These are phyloP conservation scores for Teunomyces atbi DNA, from an alignment of 805 yeast species.

Conservation along the genomic window DNA sequence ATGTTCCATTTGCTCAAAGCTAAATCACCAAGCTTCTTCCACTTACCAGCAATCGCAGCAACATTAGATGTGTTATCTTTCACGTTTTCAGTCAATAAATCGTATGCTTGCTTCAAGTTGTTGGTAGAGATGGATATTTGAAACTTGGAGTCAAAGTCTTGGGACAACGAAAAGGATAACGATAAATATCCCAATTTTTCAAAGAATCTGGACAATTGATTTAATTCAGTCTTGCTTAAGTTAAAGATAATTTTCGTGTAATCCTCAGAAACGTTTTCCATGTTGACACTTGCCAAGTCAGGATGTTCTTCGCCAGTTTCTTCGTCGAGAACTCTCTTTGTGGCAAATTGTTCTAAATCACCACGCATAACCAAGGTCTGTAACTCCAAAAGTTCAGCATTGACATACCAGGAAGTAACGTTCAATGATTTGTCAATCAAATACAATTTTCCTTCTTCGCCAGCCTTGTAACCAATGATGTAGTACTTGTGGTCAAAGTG, in stretches of 20 bases:
- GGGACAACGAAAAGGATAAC: slow-evolving; percentile 78
- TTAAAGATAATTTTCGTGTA: slow-evolving; percentile 51
- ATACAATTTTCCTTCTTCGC: slow-evolving; percentile 82
- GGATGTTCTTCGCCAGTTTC: slow-evolving; percentile 40
- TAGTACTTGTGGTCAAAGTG: slow-evolving; percentile 89
- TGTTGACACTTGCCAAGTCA: slow-evolving; percentile 38
- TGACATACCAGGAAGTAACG: slow-evolving; percentile 75
- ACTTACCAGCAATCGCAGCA: slow-evolving; percentile 48
- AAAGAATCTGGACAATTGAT: slow-evolving; percentile 84
- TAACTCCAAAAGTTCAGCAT: slow-evolving; percentile 86
- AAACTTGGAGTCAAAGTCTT: slow-evolving; percentile 87
- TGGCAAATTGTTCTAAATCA: slow-evolving; percentile 68
- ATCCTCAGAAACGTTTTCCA: slow-evolving; percentile 57
- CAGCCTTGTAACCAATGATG: slow-evolving; percentile 81
- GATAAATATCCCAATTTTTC: slow-evolving; percentile 89
- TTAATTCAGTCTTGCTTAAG: slow-evolving; percentile 62
- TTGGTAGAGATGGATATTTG: slow-evolving; percentile 82
- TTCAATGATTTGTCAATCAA: slow-evolving; percentile 88
- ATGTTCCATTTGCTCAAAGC: slow-evolving; percentile 78
- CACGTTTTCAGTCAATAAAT: slow-evolving; percentile 34
- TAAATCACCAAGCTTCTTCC: slow-evolving; percentile 90
- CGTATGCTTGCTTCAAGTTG: slow-evolving; percentile 68
- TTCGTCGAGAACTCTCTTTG: slow-evolving; percentile 28
- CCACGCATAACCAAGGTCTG: slow-evolving; percentile 96
- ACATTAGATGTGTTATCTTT: slow-evolving; percentile 49